Conservation (phyloP, 1,139 yeast genomes). For the Blastobotrys apis region DNA sequence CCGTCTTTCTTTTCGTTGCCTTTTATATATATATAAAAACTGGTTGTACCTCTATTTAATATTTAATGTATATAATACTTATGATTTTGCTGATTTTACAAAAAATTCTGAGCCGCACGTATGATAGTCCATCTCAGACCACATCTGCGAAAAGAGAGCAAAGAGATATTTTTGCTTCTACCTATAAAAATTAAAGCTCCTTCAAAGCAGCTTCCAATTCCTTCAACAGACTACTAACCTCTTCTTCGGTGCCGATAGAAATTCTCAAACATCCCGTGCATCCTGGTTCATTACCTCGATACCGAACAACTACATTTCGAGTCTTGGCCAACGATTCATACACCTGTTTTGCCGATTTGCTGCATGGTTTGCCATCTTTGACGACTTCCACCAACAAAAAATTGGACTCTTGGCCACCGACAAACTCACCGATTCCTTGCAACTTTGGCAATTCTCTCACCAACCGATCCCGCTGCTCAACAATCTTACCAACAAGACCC, state of each 20-base stretch:
- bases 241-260: conserved; percentile 78
- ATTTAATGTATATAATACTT: no score
- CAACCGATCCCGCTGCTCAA: conserved; percentile 52
- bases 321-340: conserved; percentile 68
- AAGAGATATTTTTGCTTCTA: no score
- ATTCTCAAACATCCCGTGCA: conserved; percentile 84
- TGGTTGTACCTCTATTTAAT: no score
- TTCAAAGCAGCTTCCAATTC: conserved; percentile 38
- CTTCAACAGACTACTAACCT: conserved; percentile 55
- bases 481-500: conserved; percentile 47
- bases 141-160: no score
- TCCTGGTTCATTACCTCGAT: conserved; percentile 83
- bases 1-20: no score
- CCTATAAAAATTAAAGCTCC: background rate
- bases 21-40: no score
- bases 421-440: conserved; percentile 61
- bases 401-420: conserved; percentile 89
- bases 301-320: conserved; percentile 79
- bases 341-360: conserved; percentile 60
- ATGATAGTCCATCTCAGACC: no score
- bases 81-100: conserved; percentile 2
- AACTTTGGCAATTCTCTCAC: conserved; percentile 50
- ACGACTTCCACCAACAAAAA: conserved; percentile 72
- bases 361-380: conserved; percentile 57
- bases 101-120: no score